phyloP scores from a whole-genome alignment of 73 alveolate genomes.

The Blepharisma stoltei region DNA sequence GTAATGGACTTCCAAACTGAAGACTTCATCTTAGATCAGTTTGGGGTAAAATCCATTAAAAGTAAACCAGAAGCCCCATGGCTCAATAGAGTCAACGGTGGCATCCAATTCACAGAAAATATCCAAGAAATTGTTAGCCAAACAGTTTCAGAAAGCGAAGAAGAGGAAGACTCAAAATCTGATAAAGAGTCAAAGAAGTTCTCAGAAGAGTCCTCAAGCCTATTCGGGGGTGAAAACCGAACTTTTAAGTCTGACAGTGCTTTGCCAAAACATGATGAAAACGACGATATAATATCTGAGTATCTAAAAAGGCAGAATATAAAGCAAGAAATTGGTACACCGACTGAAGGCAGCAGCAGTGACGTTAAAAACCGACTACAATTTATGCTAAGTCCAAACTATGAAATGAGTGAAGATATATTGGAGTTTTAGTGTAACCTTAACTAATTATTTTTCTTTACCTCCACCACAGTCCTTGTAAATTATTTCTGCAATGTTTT shows the following conservation, averaged over 20 bases:
- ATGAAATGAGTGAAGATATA: too few relatives aligned
- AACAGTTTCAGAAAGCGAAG: slow-evolving; percentile 2
- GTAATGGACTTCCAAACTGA: slow-evolving; percentile 35
- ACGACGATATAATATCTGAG: too few relatives aligned
- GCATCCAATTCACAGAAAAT: slow-evolving; percentile 50
- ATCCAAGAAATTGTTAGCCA: slow-evolving; percentile 37
- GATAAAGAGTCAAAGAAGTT: too few relatives aligned
- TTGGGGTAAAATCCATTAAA: slow-evolving; percentile 42
- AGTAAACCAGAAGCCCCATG: slow-evolving; percentile 65
- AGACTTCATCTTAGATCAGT: slow-evolving; percentile 30
- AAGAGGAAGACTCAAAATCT: neutral
- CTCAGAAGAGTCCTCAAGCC: too few relatives aligned
- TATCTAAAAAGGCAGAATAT: too few relatives aligned
- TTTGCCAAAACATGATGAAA: too few relatives aligned
- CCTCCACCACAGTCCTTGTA: neutral
- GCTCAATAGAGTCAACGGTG: slow-evolving; percentile 44
- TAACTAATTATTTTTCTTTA: neutral
- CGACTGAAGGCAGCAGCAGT: too few relatives aligned
- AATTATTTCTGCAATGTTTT: neutral
- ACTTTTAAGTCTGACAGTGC: too few relatives aligned
- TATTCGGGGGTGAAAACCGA: too few relatives aligned
- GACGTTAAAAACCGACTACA: too few relatives aligned
- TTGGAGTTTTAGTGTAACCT: neutral
- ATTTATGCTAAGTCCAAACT: too few relatives aligned
- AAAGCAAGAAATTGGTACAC: too few relatives aligned